Conservation (phyloP, 495 filamentous ascomycete genomes). For the Cudoniella acicularis region DNA sequence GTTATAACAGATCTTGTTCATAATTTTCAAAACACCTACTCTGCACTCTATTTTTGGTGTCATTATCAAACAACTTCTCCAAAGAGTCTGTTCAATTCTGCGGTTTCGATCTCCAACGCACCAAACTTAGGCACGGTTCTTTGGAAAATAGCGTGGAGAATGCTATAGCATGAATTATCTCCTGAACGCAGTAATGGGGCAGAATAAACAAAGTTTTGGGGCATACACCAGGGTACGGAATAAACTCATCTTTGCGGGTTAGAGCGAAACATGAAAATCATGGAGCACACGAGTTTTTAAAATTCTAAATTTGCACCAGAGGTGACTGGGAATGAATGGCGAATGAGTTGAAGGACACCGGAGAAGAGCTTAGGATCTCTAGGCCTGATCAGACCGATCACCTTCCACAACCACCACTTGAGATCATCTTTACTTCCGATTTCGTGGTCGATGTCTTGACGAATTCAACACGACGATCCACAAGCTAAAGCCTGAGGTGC, state of each 20-base stretch:
- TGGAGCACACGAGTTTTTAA: neutral
- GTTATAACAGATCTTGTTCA: neutral
- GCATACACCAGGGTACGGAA: neutral
- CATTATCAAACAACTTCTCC: neutral
- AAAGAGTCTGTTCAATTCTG: no score
- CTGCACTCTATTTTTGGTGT: neutral
- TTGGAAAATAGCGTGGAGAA: no score
- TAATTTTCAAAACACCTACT: neutral
- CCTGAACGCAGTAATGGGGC: neutral
- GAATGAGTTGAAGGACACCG: no score
- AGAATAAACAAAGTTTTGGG: neutral
- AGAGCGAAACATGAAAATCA: neutral
- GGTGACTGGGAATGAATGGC: no score
- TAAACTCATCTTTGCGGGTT: neutral
- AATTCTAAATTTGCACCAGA: neutral
- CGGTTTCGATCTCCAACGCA: neutral
- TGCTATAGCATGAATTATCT: neutral
- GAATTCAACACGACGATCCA: no score
- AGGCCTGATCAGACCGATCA: no score
- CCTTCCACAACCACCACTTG: no score
- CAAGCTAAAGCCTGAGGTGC: no score
- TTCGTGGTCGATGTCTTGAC: no score
- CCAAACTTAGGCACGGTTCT: neutral
- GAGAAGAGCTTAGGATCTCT: no score
- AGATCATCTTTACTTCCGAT: no score